Evolutionary conservation across 768 basidiomycete genomes (phyloP).

Genomic region (Mycena polygramma): DNA sequence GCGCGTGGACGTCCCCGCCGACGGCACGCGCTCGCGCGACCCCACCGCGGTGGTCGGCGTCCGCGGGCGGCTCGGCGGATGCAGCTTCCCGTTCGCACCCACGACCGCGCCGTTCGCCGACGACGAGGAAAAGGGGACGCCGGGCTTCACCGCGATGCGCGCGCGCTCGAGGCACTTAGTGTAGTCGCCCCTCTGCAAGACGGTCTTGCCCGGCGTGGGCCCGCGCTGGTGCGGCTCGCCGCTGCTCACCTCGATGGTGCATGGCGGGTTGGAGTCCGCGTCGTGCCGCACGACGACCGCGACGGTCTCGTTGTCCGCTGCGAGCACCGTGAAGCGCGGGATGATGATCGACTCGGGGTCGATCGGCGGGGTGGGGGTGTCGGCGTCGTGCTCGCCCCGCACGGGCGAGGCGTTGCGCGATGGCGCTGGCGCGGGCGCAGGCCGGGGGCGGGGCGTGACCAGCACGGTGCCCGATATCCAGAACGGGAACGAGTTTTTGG

Average conservation of each 20-base stretch:
- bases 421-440: constrained; percentile 42
- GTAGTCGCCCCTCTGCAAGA: constrained; percentile 38
- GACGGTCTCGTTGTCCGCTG: constrained; percentile 73
- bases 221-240: constrained; percentile 71
- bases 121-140: constrained; percentile 27
- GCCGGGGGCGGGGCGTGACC: constrained; percentile 59
- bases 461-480: constrained; percentile 75
- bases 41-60: constrained; percentile 49
- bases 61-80: constrained; percentile 47
- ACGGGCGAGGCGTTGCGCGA: constrained; percentile 39
- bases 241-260: constrained; percentile 69
- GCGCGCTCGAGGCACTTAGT: constrained; percentile 40
- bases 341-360: constrained; percentile 68
- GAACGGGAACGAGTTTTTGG: constrained; percentile 76
- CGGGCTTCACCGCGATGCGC: constrained; percentile 34
- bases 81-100: constrained; percentile 30
- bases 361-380: constrained; percentile 39
- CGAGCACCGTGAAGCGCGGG: constrained; percentile 78
- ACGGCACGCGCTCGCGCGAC: constrained; percentile 45
- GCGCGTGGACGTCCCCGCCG: constrained; percentile 41
- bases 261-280: constrained; percentile 51
- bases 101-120: constrained; percentile 13
- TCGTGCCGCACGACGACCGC: constrained; percentile 74
- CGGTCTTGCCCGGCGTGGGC: constrained; percentile 54
- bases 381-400: constrained; percentile 37